Percentiles rank a stretch among this genome's conserved stretches.
These are phyloP conservation scores for Cladorrhinum sp. DNA, from an alignment of 2,329 filamentous ascomycete genomes.

Conservation along the genomic window DNA sequence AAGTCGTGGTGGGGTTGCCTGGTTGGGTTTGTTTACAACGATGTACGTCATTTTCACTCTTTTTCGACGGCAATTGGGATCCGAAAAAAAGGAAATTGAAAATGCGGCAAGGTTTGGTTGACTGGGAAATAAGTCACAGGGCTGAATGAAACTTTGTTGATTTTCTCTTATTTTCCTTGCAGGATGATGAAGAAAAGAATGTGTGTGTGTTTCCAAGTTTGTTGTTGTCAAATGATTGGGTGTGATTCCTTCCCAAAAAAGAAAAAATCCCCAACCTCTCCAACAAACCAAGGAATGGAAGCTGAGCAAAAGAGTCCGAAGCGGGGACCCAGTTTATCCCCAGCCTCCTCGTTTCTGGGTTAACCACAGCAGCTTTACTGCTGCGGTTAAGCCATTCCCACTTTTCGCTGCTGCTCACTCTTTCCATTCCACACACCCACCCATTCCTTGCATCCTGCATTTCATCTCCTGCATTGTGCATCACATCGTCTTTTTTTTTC, in stretches of 20 bases:
- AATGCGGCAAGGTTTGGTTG: background rate
- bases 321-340: conserved; percentile 7
- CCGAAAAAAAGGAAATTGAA: background rate
- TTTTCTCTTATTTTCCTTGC: background rate
- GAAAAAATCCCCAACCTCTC: conserved; percentile 12
- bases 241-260: background rate
- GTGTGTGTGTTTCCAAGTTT: background rate
- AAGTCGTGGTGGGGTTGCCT: conserved; percentile 4
- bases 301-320: background rate
- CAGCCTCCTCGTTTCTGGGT: conserved; percentile 29
- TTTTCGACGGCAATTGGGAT: no score
- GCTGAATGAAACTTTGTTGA: background rate
- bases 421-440: background rate
- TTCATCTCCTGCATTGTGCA: no score
- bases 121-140: conserved; percentile 1
- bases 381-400: background rate
- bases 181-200: background rate
- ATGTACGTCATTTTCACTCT: conserved; percentile 19
- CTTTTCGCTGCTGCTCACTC: background rate
- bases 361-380: conserved; percentile 15
- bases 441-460: background rate
- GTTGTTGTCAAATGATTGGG: no score
- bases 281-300: background rate
- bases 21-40: conserved; percentile 22
- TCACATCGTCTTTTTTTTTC: no score